A percentile compares a stretch with the other conserved stretches of the same genome.
These are phyloP conservation scores for Angomonas desouzai DNA, from an alignment of 208 protist species.

Conservation along the genomic window DNA sequence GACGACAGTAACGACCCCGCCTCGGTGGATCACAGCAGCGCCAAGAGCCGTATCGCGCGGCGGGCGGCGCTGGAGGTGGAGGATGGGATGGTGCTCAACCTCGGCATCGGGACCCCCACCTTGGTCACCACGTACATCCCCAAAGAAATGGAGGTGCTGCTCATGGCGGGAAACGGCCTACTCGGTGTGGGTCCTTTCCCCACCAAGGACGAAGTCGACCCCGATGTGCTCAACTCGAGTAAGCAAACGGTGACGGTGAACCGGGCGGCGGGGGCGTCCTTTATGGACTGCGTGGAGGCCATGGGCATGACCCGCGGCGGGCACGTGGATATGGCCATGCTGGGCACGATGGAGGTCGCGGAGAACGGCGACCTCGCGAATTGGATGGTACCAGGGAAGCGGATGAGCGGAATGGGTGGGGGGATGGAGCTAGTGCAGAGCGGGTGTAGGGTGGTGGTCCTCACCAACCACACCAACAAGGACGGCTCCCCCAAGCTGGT, in stretches of 20 bases:
- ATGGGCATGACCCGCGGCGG: slow-evolving; percentile 94
- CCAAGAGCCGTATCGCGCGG: slow-evolving; percentile 84
- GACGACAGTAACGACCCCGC: slow-evolving; percentile 4
- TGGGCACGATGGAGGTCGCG: slow-evolving; percentile 91
- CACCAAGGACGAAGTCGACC: slow-evolving; percentile 56
- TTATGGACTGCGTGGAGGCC: slow-evolving; percentile 66
- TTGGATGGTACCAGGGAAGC: slow-evolving; percentile 95
- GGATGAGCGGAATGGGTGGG: slow-evolving; percentile 95
- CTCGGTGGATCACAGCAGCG: slow-evolving; percentile 17
- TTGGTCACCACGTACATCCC: slow-evolving; percentile 85
- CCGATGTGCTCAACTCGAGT: slow-evolving; percentile 94
- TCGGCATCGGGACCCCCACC: slow-evolving; percentile 96
- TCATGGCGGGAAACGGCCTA: slow-evolving; percentile 88
- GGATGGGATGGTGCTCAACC: slow-evolving; percentile 94
- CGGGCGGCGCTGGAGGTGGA: slow-evolving; percentile 92
- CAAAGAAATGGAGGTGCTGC: slow-evolving; percentile 66
- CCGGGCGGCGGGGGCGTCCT: slow-evolving; percentile 66
- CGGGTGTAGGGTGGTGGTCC: slow-evolving; percentile 86
- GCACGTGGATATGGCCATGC: slow-evolving; percentile 92
- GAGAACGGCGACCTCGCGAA: slow-evolving; percentile 93
- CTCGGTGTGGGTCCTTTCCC: slow-evolving; percentile 91
- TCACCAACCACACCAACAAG: slow-evolving; percentile 93
- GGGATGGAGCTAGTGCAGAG: slow-evolving; percentile 91
- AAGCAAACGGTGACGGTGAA: slow-evolving; percentile 94
- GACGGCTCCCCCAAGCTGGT: slow-evolving; percentile 83